Evolutionary conservation across 805 yeast species (phyloP), one percentile per base, ranked within the genome.

Genomic region (Wickerhamomyces chaumierensis): DNA sequence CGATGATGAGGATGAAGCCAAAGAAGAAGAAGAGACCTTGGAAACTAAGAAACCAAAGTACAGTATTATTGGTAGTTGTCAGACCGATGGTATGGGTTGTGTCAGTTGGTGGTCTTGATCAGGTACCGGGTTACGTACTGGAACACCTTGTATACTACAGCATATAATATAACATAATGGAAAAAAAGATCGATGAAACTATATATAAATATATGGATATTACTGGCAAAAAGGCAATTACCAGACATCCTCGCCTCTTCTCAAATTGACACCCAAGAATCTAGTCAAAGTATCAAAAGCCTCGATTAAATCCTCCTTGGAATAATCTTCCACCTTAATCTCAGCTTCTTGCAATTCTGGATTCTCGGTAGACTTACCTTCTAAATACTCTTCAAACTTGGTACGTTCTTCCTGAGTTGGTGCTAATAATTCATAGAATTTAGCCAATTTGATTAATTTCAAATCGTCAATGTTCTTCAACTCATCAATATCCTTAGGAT

Each of bases 71-170:
- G 97, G 90, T 15, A 82, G 95, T 46, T 87, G 96, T 57, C 96
- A 87, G 57, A 77, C 86, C 3, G 96, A 87, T 52, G 98, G 98
- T 34, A 85, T 87, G 94, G 98, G 98, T 4, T 76, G 94, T 49
- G 78, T 85, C 32, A 75, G 88, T 40, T 92, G 98, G 98, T 90
- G 98, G n/a, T n/a, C n/a, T n/a, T n/a, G n/a, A n/a, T n/a, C n/a
- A n/a, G n/a, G n/a, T n/a, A n/a, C n/a, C n/a, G n/a, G n/a, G n/a
- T n/a, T n/a, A n/a, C n/a, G n/a, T n/a, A n/a, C n/a, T n/a, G n/a
- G n/a, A n/a, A n/a, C n/a, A n/a, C n/a, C n/a, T n/a, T n/a, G n/a
- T n/a, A n/a, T n/a, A 25, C 12, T 9, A 25, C 14, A 25, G 29
- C 9, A n/a, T n/a, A n/a, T n/a, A n/a, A n/a, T n/a, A n/a, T n/a